Evolutionary conservation across 768 basidiomycete species (phyloP), one percentile per base, ranked within the genome.

Genomic region (Suillus americanus): DNA sequence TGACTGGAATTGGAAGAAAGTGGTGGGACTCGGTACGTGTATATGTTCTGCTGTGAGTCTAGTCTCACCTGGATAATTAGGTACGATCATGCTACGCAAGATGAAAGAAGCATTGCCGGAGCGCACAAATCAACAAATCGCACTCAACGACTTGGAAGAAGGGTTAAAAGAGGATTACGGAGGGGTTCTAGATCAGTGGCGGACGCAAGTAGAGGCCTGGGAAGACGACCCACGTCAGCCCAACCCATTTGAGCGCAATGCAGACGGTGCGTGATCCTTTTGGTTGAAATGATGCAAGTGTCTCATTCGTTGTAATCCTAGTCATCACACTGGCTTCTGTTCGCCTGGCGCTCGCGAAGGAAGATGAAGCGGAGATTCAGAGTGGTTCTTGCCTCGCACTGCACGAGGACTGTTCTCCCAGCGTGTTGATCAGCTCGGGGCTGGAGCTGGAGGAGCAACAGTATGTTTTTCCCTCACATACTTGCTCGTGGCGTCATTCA

Each of bases 101-200:
- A 9, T 45, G 8, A 45, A 45, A 10, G 43, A 45, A 2, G 43
- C 43, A 0, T 4, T 45, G 3, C 20, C 43, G 3, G 9, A 45
- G 9, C 9, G 43, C 7, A 5, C 8, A 9, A 2, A 45, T 45
- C 43, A 45, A 1, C 20, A n/a, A 67, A 10, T 67, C 66, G 37
- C 66, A 66, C 2, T 71, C 41, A 53, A 62, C 50, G 28, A 77
- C 76, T 38, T 77, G 66, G 68, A 45, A 51, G 51, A 73, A 71
- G 54, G 63, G 2, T 10, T 45, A 3, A n/a, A 45, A 4, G 43
- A 45, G 2, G 43, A 45, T 1, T 45, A 45, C 9, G 3, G 43
- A 2, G 43, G 10, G 2, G 9, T 10, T 45, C 7, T 45, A 4
- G 3, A 45, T 9, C 43, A 45, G 3, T 45, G 43, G 43, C 3